Evolutionary conservation across 169 alveolate genomes (phyloP).

Genomic region (Plasmodium reichenowi): DNA sequence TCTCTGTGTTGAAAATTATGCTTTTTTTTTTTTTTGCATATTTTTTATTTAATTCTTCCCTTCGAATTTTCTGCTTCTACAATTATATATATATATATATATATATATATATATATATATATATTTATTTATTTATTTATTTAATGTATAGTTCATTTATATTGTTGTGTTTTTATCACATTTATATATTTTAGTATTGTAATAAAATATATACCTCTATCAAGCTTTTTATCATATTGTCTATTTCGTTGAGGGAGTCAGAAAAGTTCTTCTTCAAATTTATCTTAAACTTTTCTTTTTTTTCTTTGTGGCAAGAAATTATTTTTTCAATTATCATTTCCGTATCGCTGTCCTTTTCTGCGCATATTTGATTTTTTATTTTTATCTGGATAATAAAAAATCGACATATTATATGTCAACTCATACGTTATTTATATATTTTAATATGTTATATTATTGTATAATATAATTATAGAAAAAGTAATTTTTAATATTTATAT

Average conservation of each 20-base stretch:
- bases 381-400: constrained; percentile 5
- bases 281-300: constrained; percentile 52
- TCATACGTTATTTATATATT: background rate
- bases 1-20: constrained; percentile 34
- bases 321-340: constrained; percentile 66
- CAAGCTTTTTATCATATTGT: constrained; percentile 33
- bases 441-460: background rate
- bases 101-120: no score
- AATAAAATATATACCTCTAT: constrained; percentile 27
- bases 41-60: constrained; percentile 67
- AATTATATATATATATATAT: background rate
- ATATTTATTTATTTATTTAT: no score
- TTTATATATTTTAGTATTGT: constrained; percentile 1
- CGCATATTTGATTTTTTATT: background rate
- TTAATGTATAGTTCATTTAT: no score
- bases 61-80: constrained; percentile 66
- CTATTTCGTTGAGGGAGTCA: constrained; percentile 57
- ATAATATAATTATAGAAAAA: background rate
- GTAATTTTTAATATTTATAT: background rate
- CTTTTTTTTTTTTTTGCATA: constrained; percentile 65
- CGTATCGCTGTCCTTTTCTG: constrained; percentile 61
- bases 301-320: constrained; percentile 63
- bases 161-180: background rate
- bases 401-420: background rate
- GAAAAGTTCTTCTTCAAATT: constrained; percentile 32